Evolutionary conservation across 371 early-diverging fungal species (phyloP), one percentile per base, ranked within the genome.

Genomic region (Sporodiniella umbellata): DNA sequence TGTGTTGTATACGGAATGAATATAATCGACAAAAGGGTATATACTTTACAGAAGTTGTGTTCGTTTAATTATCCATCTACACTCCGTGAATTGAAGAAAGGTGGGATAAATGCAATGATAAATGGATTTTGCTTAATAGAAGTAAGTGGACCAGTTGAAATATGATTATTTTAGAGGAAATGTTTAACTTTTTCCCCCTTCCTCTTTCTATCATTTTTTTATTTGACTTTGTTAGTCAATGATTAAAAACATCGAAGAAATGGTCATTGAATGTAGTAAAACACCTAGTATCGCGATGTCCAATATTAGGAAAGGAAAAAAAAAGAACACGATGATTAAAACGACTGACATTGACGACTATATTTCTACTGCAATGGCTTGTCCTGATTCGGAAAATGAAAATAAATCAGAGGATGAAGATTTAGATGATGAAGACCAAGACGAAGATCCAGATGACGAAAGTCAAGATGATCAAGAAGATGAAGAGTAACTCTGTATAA

Each of bases 21-120:
- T 23, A 26, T 47, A 33, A 7, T 46, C 31, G 53, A 53, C 17
- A 53, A 53, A 18, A 38, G 45, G 46, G 38, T 45, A 4, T 45
- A 53, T 21, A 31, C 53, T 6, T 53, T 53, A 2, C 46, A 53
- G 15, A 53, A 25, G 18, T 14, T 49, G 19, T 49, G 6, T 49
- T 3, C 49, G 10, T 49, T 49, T 40, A 48, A 48, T 54, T 48
- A 54, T 54, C 48, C 54, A 1, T 43, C 37, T 43, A 54, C 48
- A 48, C 48, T 14, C 0, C 54, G 48, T 54, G 54, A 54, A 48
- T 33, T 54, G 0, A 42, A 37, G 18, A 28, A 10, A 0, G 48
- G 54, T 48, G 48, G 42, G 19, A 54, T 48, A 0, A 54, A 48
- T 12, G 6, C 54, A 43, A 35, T 54, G 26, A 35, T 48, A 17